Evolutionary conservation across 352 stramenopile genomes (phyloP), one percentile per base, ranked within the genome.

Genomic region (Globisporangium iwayamae): DNA sequence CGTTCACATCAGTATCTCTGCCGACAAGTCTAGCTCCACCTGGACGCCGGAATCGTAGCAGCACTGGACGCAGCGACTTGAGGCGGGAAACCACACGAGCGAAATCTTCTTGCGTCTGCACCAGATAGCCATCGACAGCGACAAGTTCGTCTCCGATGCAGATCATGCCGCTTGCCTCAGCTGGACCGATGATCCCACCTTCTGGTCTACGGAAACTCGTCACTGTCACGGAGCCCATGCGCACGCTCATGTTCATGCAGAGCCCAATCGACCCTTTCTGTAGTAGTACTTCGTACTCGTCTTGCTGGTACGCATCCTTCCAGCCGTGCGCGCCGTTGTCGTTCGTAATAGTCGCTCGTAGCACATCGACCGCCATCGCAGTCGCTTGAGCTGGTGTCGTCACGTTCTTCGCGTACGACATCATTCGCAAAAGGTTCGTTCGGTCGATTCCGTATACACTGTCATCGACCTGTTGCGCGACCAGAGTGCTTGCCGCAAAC

Each of bases 221-320:
- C 30, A 96, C 85, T 0, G 78, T 87, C 46, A 96, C 85, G 8
- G 83, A 91, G 10, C 85, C 85, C 60, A 84, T 69, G 13, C 87
- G 81, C 60, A 96, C 83, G 62, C 85, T 94, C 87, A 96, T 96
- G 69, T 96, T 96, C 87, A 96, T 96, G 66, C 87, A 96, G 34
- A 96, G 72, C 2, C 87, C 87, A 48, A 93, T 90, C 11, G 79
- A 90, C 56, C 87, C 87, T 64, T 96, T 96, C 70, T 94, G 83
- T 60, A 96, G 75, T 66, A 93, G 54, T 38, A 96, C 85, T 66
- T 96, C 87, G 58, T 92, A 96, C 71, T 96, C 85, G 46, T 94
- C 71, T 18, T 67, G 59, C 47, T 84, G 76, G 56, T 84, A 91
- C 11, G 80, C 71, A 47, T 82, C 76, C 39, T 76, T 85, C 85